A percentile compares a stretch with the other conserved stretches of the same genome.
Conservation (phyloP, 192 early-diverging fungal species). For the Coemansia biformis region DNA sequence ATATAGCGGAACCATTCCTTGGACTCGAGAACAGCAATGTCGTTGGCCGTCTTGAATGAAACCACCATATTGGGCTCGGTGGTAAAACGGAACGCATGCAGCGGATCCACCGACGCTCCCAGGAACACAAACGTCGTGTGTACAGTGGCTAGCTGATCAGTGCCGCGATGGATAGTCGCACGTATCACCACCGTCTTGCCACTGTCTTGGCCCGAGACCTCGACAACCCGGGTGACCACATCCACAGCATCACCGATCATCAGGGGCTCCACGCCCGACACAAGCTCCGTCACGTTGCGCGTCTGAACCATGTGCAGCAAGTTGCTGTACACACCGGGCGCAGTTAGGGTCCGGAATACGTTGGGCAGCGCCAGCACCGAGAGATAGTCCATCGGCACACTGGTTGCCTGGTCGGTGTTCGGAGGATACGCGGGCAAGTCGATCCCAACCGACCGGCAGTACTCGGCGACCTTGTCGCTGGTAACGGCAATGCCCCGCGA, state of each 20-base stretch:
- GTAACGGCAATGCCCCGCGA: not conserved
- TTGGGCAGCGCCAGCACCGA: constrained; percentile 79
- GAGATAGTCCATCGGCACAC: constrained; percentile 90
- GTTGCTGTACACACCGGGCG: constrained; percentile 74
- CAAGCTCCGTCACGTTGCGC: constrained; percentile 69
- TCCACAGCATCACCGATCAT: constrained; percentile 68
- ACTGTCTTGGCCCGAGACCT: constrained; percentile 38
- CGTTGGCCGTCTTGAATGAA: constrained; percentile 51
- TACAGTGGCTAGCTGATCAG: constrained; percentile 33
- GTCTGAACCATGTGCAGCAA: constrained; percentile 81
- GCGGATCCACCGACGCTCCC: constrained; percentile 20
- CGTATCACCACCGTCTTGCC: constrained; percentile 81
- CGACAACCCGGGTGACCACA: constrained; percentile 64
- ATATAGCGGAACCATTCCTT: constrained; percentile 72
- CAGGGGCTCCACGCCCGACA: constrained; percentile 57
- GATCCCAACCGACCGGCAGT: constrained; percentile 70
- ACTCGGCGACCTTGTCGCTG: constrained; percentile 84
- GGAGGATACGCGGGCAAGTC: constrained; percentile 56
- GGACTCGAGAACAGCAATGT: constrained; percentile 79
- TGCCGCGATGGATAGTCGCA: constrained; percentile 57
- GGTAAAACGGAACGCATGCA: constrained; percentile 67
- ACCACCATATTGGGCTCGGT: constrained; percentile 62
- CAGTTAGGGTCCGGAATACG: constrained; percentile 73
- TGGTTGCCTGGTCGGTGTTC: constrained; percentile 57
- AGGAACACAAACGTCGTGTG: constrained; percentile 9